These are phyloP conservation scores for Cercophora samala DNA, from an alignment of 495 filamentous ascomycete species.

Conservation along the genomic window DNA sequence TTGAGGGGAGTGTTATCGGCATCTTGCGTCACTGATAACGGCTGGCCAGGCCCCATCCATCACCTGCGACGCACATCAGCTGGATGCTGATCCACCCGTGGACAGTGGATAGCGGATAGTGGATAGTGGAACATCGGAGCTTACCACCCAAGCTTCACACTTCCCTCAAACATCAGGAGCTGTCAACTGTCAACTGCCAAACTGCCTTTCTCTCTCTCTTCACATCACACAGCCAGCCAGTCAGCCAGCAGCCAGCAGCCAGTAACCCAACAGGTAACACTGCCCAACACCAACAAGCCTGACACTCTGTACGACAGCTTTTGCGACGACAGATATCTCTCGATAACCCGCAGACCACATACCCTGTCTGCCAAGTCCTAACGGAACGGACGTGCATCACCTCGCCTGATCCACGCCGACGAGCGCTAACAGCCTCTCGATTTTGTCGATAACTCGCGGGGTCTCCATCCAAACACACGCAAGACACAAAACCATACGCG, in stretches of 20 bases:
- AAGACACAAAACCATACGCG: not conserved
- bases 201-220: not conserved
- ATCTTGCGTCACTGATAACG: conserved; percentile 39
- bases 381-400: not conserved
- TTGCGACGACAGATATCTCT: not conserved
- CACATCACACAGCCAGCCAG: not conserved
- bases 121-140: conserved; percentile 17
- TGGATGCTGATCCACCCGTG: conserved; percentile 27
- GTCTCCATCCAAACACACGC: not conserved
- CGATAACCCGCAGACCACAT: not conserved
- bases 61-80: conserved; percentile 14
- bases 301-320: not conserved
- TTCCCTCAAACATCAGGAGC: not conserved
- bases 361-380: not conserved
- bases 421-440: not conserved
- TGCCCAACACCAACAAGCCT: not conserved
- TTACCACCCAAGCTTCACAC: not conserved
- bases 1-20: conserved; percentile 22
- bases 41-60: not conserved
- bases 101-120: no score
- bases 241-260: not conserved
- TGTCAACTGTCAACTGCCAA: not conserved
- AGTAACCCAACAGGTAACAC: not conserved
- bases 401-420: not conserved
- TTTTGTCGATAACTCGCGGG: not conserved